Base-by-base conservation (phyloP, 495 filamentous ascomycete genomes). In the Podospora australis region DNA sequence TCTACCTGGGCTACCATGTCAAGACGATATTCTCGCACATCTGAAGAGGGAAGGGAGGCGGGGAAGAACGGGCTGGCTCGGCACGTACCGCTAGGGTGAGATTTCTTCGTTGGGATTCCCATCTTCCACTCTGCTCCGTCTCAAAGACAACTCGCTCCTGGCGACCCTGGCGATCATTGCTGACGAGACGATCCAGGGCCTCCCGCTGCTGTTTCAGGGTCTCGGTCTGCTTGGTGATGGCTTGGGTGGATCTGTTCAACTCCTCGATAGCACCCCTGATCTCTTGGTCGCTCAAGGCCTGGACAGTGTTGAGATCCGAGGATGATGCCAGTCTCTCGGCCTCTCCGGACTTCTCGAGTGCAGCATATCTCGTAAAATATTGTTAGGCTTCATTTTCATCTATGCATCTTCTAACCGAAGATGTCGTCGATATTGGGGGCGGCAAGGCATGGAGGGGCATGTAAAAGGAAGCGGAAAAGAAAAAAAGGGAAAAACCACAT, bases 151-250 rank as follows among this genome's bases (percentile, higher is more conserved):
- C 47, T 9, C 68, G 61, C 20, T 58, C 54, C 26, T 70, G 54
- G 19, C 29, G 26, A 29, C 49, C 54, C 23, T 57, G 52, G 17
- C 55, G 51, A 39, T 44, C 47, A 21, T 32, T 61, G 44, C 52
- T 59, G 8, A 71, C 58, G 10, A 75, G 60, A 5, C 66, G 52
- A 28, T 48, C 57, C 28, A 75, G 57, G 32, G 67, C 65, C 17
- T 72, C 69, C 20, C 70, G 70, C 54, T 75, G 72, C 41, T 66
- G 59, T 26, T 49, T 57, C 28, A 75, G 19, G 0, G 58, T 48
- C 50, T 75, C 70, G n/a, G 53, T 70, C 51, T 75, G 71, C 42
- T 67, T 66, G 30, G 64, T 62, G 32, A 75, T 75, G 30, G 63
- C 61, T 24, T 63, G 67, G 28, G 72, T 74, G 2, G 71, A 75